Base-by-base conservation (phyloP, 345 rosid species). In the Sisymbrium altissimum region DNA sequence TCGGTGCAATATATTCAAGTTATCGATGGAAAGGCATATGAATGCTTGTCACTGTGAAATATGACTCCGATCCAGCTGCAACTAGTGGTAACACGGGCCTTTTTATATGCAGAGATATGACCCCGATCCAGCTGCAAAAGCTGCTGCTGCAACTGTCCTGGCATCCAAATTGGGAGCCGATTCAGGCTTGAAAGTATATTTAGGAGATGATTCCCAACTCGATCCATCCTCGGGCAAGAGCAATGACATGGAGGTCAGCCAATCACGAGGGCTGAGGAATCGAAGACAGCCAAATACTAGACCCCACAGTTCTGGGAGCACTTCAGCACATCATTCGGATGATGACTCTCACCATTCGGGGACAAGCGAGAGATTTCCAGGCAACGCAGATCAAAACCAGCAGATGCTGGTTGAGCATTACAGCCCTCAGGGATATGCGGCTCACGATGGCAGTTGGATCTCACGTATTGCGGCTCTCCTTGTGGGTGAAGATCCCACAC, bases 71-170 rank as follows among this genome's bases (percentile, higher is more conserved):
- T n/a, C n/a, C n/a, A n/a, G 3, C 25, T 23, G 25, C 25, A 23
- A 23, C 15, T 35, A 71, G 70, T 64, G 76, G 40, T 77, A 71
- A 77, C 63, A 41, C 43, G 4, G 3, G 33, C 71, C 15, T 61
- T 74, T 14, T 59, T 48, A 60, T 48, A 60, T 81, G 83, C 88
- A 94, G 98, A 88, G 89, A 78, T 94, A 94, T 68, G 97, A 91
- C 79, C 87, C 97, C 11, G 98, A 94, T 75, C 98, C 98, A 44
- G 98, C 98, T 23, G 99, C 97, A 15, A 92, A 95, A 78, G 98
- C 98, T 71, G 97, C 98, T 9, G 98, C 98, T 66, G 98, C 98
- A 58, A 82, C 87, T 74, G 93, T 94, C 66, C 86, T 94, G 76
- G 98, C 98, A 73, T 94, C 98, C 3, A 94, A 91, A 75, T 79